Base-by-base conservation (phyloP, 2,329 filamentous ascomycete genomes). In the Sclerotiophoma versabilis region DNA sequence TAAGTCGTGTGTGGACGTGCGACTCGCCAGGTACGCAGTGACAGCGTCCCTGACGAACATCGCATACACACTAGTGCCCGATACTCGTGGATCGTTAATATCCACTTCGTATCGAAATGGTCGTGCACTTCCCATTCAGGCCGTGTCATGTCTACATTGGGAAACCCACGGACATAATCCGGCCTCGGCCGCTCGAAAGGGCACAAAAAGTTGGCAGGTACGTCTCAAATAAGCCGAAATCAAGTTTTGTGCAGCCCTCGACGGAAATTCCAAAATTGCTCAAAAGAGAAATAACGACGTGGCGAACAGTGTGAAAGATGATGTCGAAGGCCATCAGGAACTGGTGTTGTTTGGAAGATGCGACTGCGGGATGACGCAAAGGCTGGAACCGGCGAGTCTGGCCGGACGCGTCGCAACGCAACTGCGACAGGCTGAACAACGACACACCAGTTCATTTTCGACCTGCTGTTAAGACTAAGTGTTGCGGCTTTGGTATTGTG, bases 241-340 rank as follows among this genome's bases (percentile, higher is more conserved):
- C 50, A 53, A 48, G 50, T 53, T 53, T 53, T 48, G 23, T 17
- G 20, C 50, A 53, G 50, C 23, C 10, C 23, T 53, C 50, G 37
- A 53, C 43, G 23, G 43, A 25, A 17, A 26, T 43, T 25, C 6
- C 20, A n/a, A 32, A 43, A 36, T 43, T 54, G 32, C 51, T 49
- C n/a, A 20, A 48, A 38, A 7, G 20, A 49, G 51, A 33, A 49
- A 36, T 37, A 34, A 23, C 42, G 32, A 32, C 32, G 44, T 34
- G 29, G 32, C 15, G 17, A 30, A 34, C 25, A 4, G 12, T 33
- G 19, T 9, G 14, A 15, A 17, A 42, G 8, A 43, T 53, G 30
- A 53, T 48, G 50, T 30, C 32, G 43, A 32, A 8, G 10, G 26
- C 17, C 9, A 33, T 33, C 34, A 33, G 14, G 15, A 19, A 15